Evolutionary conservation across 371 early-diverging fungal species (phyloP).

Genomic region (Fennellomyces sp.): DNA sequence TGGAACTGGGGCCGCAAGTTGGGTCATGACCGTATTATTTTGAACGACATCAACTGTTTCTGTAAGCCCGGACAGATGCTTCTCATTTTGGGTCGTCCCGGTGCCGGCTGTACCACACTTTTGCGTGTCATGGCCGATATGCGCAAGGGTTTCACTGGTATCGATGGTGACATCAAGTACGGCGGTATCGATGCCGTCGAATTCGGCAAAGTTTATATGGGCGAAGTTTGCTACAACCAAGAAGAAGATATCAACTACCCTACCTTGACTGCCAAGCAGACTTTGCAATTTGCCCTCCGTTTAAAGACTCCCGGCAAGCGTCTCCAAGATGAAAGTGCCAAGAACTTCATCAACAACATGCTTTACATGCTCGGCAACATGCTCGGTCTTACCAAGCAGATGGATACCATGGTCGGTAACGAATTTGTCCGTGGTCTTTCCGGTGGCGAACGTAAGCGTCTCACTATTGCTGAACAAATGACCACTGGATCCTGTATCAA

Average conservation of each 20-base stretch:
- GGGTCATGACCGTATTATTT: constrained; percentile 36
- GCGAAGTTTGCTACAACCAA: constrained; percentile 49
- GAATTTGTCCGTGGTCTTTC: constrained; percentile 64
- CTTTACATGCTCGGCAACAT: constrained; percentile 41
- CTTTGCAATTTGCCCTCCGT: constrained; percentile 51
- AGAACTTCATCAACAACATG: constrained; percentile 21
- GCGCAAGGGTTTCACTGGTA: constrained; percentile 37
- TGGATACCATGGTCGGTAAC: constrained; percentile 71
- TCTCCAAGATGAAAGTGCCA: constrained; percentile 26
- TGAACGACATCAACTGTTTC: constrained; percentile 57
- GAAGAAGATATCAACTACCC: constrained; percentile 56
- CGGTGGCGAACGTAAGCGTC: constrained; percentile 78
- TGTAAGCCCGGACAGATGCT: constrained; percentile 56
- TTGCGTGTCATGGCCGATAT: constrained; percentile 52
- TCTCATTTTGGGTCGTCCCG: constrained; percentile 56
- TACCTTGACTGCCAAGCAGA: constrained; percentile 46
- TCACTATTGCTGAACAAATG: constrained; percentile 72
- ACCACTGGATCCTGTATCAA: constrained; percentile 58
- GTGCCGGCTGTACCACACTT: constrained; percentile 53
- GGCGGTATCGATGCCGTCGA: constrained; percentile 48
- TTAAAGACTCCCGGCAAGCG: constrained; percentile 44
- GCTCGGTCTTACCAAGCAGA: constrained; percentile 57
- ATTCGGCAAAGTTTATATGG: constrained; percentile 37
- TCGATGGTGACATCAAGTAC: constrained; percentile 40
- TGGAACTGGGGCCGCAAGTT: constrained; percentile 22